phyloP scores from a whole-genome alignment of 164 flowering plant species.

The Piper longum region DNA sequence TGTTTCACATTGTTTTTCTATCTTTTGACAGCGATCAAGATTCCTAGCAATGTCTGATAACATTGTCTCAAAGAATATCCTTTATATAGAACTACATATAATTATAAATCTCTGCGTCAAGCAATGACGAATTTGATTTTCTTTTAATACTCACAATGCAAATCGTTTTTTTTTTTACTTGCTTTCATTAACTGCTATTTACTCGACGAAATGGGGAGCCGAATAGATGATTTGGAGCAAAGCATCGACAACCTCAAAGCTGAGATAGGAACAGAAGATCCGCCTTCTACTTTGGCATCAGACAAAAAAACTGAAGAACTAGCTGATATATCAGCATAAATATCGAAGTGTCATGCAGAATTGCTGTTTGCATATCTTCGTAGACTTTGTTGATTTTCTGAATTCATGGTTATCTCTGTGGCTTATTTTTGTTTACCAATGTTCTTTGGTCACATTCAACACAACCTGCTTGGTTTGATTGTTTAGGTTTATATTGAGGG shows the following conservation, averaged over 20 bases:
- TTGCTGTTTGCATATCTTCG: no score
- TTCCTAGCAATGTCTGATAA: slow-evolving; percentile 85
- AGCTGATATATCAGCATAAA: slow-evolving; percentile 8
- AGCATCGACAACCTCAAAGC: slow-evolving; percentile 75
- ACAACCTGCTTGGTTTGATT: no score
- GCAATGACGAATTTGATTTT: no score
- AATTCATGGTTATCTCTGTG: no score
- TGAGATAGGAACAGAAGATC: slow-evolving; percentile 66
- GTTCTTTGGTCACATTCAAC: no score
- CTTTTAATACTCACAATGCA: no score
- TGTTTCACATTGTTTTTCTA: background rate
- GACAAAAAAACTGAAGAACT: slow-evolving; percentile 13
- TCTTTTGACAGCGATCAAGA: slow-evolving; percentile 68
- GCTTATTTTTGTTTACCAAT: no score
- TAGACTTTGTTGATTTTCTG: no score
- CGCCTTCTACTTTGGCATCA: slow-evolving; percentile 41
- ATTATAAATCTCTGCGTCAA: background rate
- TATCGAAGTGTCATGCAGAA: background rate
- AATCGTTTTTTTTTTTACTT: no score
- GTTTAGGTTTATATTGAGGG: no score
- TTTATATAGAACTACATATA: slow-evolving; percentile 10
- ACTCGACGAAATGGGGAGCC: slow-evolving; percentile 86
- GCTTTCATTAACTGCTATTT: slow-evolving; percentile 34
- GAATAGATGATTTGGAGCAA: slow-evolving; percentile 75
- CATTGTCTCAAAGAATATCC: slow-evolving; percentile 90